Conservation (phyloP, 805 yeast genomes). For the Starmerella etchellsii region DNA sequence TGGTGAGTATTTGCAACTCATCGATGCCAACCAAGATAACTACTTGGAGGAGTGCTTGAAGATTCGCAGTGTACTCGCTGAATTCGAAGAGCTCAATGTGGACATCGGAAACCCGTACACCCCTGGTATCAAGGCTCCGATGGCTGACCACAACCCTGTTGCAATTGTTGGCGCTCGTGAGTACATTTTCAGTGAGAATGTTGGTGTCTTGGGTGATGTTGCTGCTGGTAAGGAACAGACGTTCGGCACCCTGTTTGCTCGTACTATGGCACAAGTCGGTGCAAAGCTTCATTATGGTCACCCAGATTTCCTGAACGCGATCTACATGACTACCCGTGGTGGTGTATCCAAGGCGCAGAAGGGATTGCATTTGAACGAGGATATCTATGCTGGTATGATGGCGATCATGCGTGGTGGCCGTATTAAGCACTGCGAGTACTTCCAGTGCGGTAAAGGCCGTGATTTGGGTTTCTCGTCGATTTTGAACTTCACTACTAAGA, state of each 20-base stretch:
- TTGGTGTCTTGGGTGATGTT: conserved; percentile 86
- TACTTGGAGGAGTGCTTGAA: conserved; percentile 89
- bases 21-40: conserved; percentile 94
- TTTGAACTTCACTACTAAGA: conserved; percentile 83
- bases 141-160: conserved; percentile 40
- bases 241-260: conserved; percentile 87
- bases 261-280: conserved; percentile 86
- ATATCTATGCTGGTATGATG: conserved; percentile 90
- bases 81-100: conserved; percentile 68
- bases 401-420: conserved; percentile 84
- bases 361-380: conserved; percentile 86
- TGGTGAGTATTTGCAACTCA: conserved; percentile 88
- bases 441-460: conserved; percentile 94
- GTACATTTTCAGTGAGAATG: conserved; percentile 82
- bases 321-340: conserved; percentile 89
- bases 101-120: conserved; percentile 41
- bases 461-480: conserved; percentile 90
- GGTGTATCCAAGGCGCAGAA: conserved; percentile 92
- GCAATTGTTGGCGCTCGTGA: conserved; percentile 95
- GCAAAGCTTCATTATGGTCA: conserved; percentile 94
- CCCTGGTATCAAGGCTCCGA: conserved; percentile 37
- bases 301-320: conserved; percentile 85
- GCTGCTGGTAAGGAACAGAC: conserved; percentile 98
- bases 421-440: conserved; percentile 89
- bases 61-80: conserved; percentile 74